Evolutionary conservation across 2,329 filamentous ascomycete species (phyloP).

Genomic region (Incumbomyces lentus): DNA sequence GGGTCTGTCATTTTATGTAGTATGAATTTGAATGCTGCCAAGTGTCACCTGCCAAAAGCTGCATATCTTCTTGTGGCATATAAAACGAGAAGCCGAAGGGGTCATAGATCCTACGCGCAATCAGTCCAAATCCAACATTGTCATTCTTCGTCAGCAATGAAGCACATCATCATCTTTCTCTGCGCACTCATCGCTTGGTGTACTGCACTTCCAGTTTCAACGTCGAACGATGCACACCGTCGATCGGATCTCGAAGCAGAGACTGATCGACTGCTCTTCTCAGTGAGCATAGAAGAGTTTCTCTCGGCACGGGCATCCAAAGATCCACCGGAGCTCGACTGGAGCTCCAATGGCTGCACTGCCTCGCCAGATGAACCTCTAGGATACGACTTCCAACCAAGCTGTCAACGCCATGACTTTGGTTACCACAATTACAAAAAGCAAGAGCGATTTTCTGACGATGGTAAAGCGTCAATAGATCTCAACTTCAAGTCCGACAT

Average conservation of each 20-base stretch:
- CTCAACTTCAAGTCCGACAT: constrained; percentile 37
- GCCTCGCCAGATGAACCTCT: constrained; percentile 25
- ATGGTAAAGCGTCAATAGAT: constrained; percentile 38
- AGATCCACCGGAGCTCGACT: constrained; percentile 31
- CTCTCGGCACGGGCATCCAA: constrained; percentile 29
- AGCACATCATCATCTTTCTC: not conserved
- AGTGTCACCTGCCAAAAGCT: too few species aligned
- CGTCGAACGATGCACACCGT: not conserved
- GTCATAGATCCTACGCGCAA: too few species aligned
- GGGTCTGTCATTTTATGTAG: too few species aligned
- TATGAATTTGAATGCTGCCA: too few species aligned
- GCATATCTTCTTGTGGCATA: too few species aligned
- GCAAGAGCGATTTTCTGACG: constrained; percentile 39
- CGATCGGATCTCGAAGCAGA: constrained; percentile 2
- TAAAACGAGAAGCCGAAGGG: too few species aligned
- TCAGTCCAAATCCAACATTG: too few species aligned
- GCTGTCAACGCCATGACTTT: constrained; percentile 48
- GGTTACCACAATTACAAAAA: constrained; percentile 45
- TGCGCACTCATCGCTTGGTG: not conserved
- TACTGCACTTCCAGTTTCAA: not conserved
- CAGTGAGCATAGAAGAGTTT: constrained; percentile 34
- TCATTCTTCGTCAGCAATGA: not conserved
- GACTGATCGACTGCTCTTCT: constrained; percentile 42
- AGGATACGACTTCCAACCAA: constrained; percentile 27
- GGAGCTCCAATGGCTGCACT: constrained; percentile 29